These are phyloP conservation scores for Pseudopithomyces chartarum DNA, from an alignment of 2,329 filamentous ascomycete genomes.

Conservation along the genomic window DNA sequence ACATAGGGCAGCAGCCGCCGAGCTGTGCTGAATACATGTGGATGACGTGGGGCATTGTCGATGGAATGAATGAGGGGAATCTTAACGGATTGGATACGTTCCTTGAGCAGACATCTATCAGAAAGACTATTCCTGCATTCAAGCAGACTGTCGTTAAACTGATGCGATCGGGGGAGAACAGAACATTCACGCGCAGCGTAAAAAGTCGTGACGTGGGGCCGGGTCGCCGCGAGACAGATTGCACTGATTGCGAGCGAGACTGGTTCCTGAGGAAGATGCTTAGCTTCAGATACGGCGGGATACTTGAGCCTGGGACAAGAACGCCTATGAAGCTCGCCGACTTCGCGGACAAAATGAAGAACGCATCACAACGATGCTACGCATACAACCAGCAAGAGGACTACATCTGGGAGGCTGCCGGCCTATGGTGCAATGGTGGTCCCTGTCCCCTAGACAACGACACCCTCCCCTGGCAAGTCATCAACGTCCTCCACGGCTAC, in stretches of 20 bases:
- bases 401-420: no score
- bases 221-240: slow-evolving; percentile 10
- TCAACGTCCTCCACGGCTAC: no score
- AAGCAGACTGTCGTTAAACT: neutral
- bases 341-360: slow-evolving; percentile 8
- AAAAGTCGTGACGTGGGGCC: slow-evolving; percentile 8
- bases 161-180: neutral
- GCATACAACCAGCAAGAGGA: no score
- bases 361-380: slow-evolving; percentile 6
- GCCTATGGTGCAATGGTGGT: no score
- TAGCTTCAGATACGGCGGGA: slow-evolving; percentile 13
- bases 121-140: neutral
- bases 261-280: slow-evolving; percentile 16
- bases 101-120: slow-evolving; percentile 10
- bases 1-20: slow-evolving; percentile 2
- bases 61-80: slow-evolving; percentile 10
- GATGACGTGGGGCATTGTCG: slow-evolving; percentile 21
- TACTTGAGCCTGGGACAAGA: slow-evolving; percentile 6
- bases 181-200: neutral
- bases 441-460: no score
- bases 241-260: slow-evolving; percentile 10
- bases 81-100: slow-evolving; percentile 14
- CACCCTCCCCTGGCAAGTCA: no score
- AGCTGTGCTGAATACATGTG: slow-evolving; percentile 17
- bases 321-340: slow-evolving; percentile 4